These are phyloP conservation scores for Cordia subcordata DNA, from an alignment of 257 asterid genomes.

Conservation along the genomic window DNA sequence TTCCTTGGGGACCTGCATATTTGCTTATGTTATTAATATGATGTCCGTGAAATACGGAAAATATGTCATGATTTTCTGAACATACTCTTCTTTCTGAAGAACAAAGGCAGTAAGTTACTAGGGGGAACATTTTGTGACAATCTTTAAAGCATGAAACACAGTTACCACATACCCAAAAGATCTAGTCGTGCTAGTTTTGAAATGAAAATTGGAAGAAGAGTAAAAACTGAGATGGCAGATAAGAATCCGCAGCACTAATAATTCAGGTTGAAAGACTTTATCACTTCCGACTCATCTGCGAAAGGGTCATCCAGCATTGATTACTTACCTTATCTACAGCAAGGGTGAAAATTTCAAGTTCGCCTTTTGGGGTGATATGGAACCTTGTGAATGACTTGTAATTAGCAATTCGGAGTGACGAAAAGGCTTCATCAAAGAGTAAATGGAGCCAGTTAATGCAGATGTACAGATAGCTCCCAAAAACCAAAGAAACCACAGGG, in stretches of 20 bases:
- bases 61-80: neutral
- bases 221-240: too few species aligned
- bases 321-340: constrained; percentile 89
- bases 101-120: too few species aligned
- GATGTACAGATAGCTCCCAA: constrained; percentile 92
- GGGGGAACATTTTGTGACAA: too few species aligned
- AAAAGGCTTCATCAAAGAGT: constrained; percentile 97
- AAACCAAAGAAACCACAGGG: constrained; percentile 86
- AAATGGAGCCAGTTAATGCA: constrained; percentile 97
- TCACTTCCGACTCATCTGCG: neutral
- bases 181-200: neutral
- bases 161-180: neutral
- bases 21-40: neutral
- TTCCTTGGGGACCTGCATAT: constrained; percentile 81
- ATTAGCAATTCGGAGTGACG: constrained; percentile 96
- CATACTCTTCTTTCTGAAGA: too few species aligned
- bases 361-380: constrained; percentile 68
- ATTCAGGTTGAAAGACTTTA: too few species aligned
- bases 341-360: constrained; percentile 90
- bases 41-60: neutral
- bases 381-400: constrained; percentile 93
- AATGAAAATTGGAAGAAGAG: too few species aligned
- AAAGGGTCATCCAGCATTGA: neutral
- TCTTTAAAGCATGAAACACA: too few species aligned
- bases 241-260: too few species aligned